Evolutionary conservation across 2,329 filamentous ascomycete genomes (phyloP).

Genomic region (Aschersonia sp.): DNA sequence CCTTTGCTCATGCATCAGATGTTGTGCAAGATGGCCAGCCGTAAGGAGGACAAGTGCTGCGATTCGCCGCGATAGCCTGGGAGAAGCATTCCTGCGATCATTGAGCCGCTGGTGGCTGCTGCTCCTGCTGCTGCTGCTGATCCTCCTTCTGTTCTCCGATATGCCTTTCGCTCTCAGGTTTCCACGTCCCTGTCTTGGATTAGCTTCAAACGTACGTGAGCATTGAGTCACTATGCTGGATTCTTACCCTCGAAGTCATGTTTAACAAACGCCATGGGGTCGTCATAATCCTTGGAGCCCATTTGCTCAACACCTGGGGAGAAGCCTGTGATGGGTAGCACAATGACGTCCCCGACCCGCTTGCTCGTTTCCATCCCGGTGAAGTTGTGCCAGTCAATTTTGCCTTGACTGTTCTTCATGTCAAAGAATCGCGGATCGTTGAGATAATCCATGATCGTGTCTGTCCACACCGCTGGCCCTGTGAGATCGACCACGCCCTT

Average conservation of each 20-base stretch:
- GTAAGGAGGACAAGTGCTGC: too few species aligned
- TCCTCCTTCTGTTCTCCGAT: constrained; percentile 36
- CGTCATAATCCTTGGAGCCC: constrained; percentile 74
- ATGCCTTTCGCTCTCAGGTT: constrained; percentile 56
- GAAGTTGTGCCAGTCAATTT: constrained; percentile 78
- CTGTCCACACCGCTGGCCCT: constrained; percentile 88
- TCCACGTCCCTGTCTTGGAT: constrained; percentile 54
- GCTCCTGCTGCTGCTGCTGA: constrained; percentile 1
- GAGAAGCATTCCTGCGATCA: too few species aligned
- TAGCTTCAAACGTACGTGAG: not conserved
- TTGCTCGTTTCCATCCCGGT: constrained; percentile 72
- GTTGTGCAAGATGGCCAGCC: too few species aligned
- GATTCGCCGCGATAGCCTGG: not conserved
- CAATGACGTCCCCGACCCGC: constrained; percentile 83
- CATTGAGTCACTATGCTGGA: not conserved
- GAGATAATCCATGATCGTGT: constrained; percentile 81
- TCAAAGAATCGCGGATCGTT: constrained; percentile 85
- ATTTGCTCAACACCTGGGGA: constrained; percentile 90
- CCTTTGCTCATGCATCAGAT: too few species aligned
- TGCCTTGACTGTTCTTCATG: constrained; percentile 51
- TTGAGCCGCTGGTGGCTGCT: not conserved
- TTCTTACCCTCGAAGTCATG: constrained; percentile 82
- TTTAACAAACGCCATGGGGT: constrained; percentile 95
- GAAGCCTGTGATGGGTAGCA: constrained; percentile 93
- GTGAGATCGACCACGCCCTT: constrained; percentile 86